Conservation (phyloP, 768 basidiomycete genomes). For the Paxillus ammoniavirescens region DNA sequence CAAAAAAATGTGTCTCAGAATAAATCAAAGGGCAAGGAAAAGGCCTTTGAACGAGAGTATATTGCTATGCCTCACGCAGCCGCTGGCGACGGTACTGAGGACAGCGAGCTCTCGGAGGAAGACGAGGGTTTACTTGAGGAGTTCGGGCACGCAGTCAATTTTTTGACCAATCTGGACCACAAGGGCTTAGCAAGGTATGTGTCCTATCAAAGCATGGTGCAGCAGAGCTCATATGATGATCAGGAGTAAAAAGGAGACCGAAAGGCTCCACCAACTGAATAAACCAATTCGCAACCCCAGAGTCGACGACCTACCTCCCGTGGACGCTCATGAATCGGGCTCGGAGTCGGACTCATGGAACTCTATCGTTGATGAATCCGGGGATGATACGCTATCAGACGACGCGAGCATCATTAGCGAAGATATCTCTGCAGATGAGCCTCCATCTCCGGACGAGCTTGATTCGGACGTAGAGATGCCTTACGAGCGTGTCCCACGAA, state of each 20-base stretch:
- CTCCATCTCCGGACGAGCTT: constrained; percentile 6
- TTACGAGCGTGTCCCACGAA: constrained; percentile 66
- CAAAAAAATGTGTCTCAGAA: constrained; percentile 24
- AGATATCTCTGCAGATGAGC: constrained; percentile 10
- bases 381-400: constrained; percentile 20
- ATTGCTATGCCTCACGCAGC: constrained; percentile 56
- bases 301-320: constrained; percentile 63
- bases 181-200: constrained; percentile 79
- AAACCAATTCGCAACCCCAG: constrained; percentile 50
- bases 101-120: constrained; percentile 60
- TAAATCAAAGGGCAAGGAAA: constrained; percentile 54
- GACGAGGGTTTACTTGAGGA: constrained; percentile 66
- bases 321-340: constrained; percentile 66
- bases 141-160: constrained; percentile 60
- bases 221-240: neutral
- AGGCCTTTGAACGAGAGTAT: constrained; percentile 52
- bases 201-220: neutral
- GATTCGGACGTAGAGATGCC: constrained; percentile 69
- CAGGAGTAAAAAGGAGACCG: constrained; percentile 85
- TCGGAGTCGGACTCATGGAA: constrained; percentile 51
- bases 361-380: constrained; percentile 40
- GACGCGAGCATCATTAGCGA: constrained; percentile 2
- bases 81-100: constrained; percentile 14
- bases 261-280: constrained; percentile 62
- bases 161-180: constrained; percentile 70